A percentile compares a stretch with the other conserved stretches of the same genome.
Evolutionary conservation across 805 yeast genomes (phyloP).

Genomic region (Tetrapisispora iriomotensis): DNA sequence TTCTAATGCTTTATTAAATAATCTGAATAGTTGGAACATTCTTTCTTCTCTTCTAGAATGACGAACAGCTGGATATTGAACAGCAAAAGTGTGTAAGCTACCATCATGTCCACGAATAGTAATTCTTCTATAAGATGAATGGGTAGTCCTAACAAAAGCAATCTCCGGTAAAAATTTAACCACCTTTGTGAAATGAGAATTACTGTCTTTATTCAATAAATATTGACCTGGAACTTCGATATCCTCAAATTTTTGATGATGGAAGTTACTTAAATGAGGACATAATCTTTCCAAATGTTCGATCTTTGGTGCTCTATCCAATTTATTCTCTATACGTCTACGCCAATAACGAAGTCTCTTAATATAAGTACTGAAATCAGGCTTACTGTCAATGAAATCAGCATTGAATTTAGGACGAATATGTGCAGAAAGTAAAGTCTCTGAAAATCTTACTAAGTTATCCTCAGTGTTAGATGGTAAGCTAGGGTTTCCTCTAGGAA

Average conservation of each 20-base stretch:
- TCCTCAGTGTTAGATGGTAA: slow-evolving; percentile 88
- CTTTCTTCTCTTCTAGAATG: slow-evolving; percentile 95
- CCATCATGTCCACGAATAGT: slow-evolving; percentile 93
- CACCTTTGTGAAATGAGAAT: slow-evolving; percentile 83
- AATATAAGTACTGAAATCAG: slow-evolving; percentile 81
- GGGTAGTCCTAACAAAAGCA: slow-evolving; percentile 81
- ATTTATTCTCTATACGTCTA: slow-evolving; percentile 79
- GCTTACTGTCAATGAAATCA: slow-evolving; percentile 80
- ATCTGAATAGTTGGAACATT: slow-evolving; percentile 81
- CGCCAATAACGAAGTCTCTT: slow-evolving; percentile 83
- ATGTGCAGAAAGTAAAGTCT: slow-evolving; percentile 81
- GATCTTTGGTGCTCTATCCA: slow-evolving; percentile 72
- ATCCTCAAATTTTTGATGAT: slow-evolving; percentile 95
- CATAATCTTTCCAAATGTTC: slow-evolving; percentile 83
- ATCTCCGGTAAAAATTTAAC: slow-evolving; percentile 86
- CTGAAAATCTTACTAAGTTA: slow-evolving; percentile 81
- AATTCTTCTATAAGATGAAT: slow-evolving; percentile 80
- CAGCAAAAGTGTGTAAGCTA: slow-evolving; percentile 81
- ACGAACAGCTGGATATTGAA: slow-evolving; percentile 95
- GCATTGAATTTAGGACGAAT: slow-evolving; percentile 83
- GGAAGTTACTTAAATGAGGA: slow-evolving; percentile 94
- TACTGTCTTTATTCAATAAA: slow-evolving; percentile 75
- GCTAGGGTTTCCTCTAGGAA: slow-evolving; percentile 79
- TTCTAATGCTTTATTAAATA: slow-evolving; percentile 71
- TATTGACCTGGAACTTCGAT: slow-evolving; percentile 97